Evolutionary conservation across 305 asterid species (phyloP).

Genomic region (Vinca major): DNA sequence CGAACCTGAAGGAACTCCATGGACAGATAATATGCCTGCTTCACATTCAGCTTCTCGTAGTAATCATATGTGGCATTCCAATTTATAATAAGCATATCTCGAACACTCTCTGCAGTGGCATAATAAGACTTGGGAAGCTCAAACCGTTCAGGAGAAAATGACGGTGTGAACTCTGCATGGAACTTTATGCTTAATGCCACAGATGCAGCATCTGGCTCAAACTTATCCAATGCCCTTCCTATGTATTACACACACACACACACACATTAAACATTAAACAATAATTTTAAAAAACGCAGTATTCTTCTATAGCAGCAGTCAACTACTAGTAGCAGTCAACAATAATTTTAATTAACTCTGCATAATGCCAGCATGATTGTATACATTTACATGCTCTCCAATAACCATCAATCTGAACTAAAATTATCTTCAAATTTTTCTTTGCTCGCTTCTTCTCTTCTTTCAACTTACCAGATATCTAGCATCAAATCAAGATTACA

Average conservation of each 20-base stretch:
- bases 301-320: background rate
- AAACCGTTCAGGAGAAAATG: constrained; percentile 43
- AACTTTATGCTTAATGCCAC: constrained; percentile 46
- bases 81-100: constrained; percentile 45
- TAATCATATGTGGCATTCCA: constrained; percentile 53
- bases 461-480: background rate
- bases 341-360: too few relatives aligned
- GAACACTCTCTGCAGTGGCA: constrained; percentile 58
- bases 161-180: constrained; percentile 58
- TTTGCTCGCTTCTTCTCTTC: background rate
- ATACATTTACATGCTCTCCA: background rate
- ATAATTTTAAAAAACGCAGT: too few relatives aligned
- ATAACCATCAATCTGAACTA: background rate
- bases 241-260: constrained; percentile 6
- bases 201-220: constrained; percentile 46
- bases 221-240: constrained; percentile 40
- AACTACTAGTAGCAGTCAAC: too few relatives aligned
- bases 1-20: constrained; percentile 63
- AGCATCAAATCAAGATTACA: background rate
- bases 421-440: background rate
- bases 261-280: too few relatives aligned
- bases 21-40: constrained; percentile 56
- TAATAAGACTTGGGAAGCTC: constrained; percentile 48
- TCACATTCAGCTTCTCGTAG: constrained; percentile 36
- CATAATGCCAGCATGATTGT: background rate